Evolutionary conservation across 2,329 filamentous ascomycete genomes (phyloP), one percentile per base, ranked within the genome.

Genomic region (Ceratocystis variospora): DNA sequence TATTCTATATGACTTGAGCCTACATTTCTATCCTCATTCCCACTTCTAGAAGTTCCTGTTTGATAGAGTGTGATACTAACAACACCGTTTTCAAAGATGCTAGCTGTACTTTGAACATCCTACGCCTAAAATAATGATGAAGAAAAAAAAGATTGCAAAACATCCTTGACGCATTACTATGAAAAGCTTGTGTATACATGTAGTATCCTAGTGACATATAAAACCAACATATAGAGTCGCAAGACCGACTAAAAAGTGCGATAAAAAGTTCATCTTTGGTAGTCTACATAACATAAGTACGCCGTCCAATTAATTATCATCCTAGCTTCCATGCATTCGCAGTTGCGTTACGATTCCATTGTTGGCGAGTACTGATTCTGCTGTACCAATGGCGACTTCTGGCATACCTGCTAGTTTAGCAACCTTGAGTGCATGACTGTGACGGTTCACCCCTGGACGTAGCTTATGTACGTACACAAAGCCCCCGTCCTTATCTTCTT

Each of bases 391-490:
- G 2, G 87, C 89, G 57, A 80, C 78, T 68, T 86, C 83, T 0
- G 92, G 92, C 71, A 96, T 72, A 1, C 90, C 92, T 5, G 94
- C 95, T 70, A 97, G 77, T 69, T 82, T 82, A 1, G 94, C 94
- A n/a, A 99, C 94, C 73, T 96, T 97, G 68, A 99, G 78, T 19
- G 95, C 94, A 77, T 99, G 94, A 69, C 90, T 95, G 70, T 88
- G 80, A 63, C 86, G 83, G 75, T 97, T 99, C 67, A 96, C 84
- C 0, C 94, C 94, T 73, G 81, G 85, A 65, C 84, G 83, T 75
- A 99, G 76, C 70, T 82, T 87, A 77, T 99, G 92, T 66, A 95
- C 81, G 77, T 96, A 99, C 53, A 88, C 85, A 74, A 96, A 99
- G 0, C 85, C 85, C 0, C 84, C 83, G 0, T 79, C 76, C 6